Conservation (phyloP, 768 basidiomycete species). For the Calocera viscosa region DNA sequence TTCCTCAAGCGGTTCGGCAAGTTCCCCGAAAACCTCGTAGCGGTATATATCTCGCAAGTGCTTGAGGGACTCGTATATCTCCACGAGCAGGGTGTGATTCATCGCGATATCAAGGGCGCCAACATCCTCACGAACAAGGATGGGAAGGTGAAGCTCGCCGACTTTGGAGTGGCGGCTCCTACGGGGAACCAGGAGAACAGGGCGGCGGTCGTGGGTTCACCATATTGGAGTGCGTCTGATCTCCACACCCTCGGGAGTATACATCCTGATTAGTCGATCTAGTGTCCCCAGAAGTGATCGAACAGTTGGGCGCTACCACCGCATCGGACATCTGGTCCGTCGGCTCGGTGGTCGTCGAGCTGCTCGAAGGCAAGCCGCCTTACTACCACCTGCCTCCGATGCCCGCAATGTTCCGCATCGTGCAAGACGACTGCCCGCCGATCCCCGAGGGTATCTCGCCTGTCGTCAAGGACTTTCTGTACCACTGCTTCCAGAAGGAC, state of each 20-base stretch:
- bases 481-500: slow-evolving; percentile 98
- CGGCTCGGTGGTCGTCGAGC: slow-evolving; percentile 95
- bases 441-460: slow-evolving; percentile 93
- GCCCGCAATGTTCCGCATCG: slow-evolving; percentile 96
- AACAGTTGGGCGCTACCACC: slow-evolving; percentile 92
- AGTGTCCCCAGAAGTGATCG: slow-evolving; percentile 99
- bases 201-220: slow-evolving; percentile 90
- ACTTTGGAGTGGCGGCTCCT: slow-evolving; percentile 88
- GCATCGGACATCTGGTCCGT: slow-evolving; percentile 88
- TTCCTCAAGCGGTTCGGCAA: slow-evolving; percentile 97
- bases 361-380: slow-evolving; percentile 82
- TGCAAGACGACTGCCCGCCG: slow-evolving; percentile 93
- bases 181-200: slow-evolving; percentile 65
- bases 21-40: slow-evolving; percentile 93
- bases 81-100: slow-evolving; percentile 98
- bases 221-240: slow-evolving; percentile 81
- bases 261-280: slow-evolving; percentile 10
- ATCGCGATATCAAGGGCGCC: slow-evolving; percentile 97
- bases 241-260: background rate
- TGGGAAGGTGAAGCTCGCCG: slow-evolving; percentile 95
- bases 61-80: slow-evolving; percentile 91
- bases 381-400: slow-evolving; percentile 94
- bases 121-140: slow-evolving; percentile 99
- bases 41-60: slow-evolving; percentile 92
- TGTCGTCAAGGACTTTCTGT: slow-evolving; percentile 90